Evolutionary conservation across 139 green algal genomes (phyloP), one percentile per base, ranked within the genome.

Genomic region (Dunaliella primolecta): DNA sequence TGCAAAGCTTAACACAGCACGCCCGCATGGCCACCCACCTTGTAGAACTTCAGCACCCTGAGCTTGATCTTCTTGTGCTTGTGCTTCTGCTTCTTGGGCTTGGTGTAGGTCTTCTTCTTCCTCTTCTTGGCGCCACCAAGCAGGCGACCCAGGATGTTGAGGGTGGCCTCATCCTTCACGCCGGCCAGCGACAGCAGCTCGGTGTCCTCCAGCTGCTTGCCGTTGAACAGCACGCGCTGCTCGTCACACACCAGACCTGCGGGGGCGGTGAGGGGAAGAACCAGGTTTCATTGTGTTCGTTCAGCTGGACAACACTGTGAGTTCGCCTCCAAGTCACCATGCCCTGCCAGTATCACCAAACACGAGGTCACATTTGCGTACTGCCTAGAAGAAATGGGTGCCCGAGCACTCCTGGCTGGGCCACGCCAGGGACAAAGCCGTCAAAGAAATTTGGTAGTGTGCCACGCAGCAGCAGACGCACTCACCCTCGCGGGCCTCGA

Each of bases 81-180:
- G 95, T 99, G 97, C 96, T 99, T 99, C 87, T 94, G 89, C 97
- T 99, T 99, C 96, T 99, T 99, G 87, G 97, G 97, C 95, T 99
- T 99, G 91, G 97, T 98, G 96, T 99, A 99, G 31, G 92, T 97
- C 96, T 99, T 99, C 94, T 99, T 99, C 94, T 99, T 99, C 87
- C 97, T 90, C 95, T 99, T 99, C 96, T 99, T 99, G 85, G 89
- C 97, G 90, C 97, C 97, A 92, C 97, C 96, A 76, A 98, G 91
- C 88, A 99, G 93, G 76, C 96, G 90, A 38, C 97, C 86, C 84
- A 97, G 89, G 75, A 94, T 86, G 87, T 98, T 93, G 72, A 98
- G 89, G 27, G 94, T 96, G 75, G 88, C 90, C 80, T 96, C 94
- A 72, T 98, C 96, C 70, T 92, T 86, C 7, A 98, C 94, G 75